A percentile compares a stretch with the other conserved stretches of the same genome.
phyloP scores from a whole-genome alignment of 2,329 filamentous ascomycete genomes.

The Westerdykella ornata region DNA sequence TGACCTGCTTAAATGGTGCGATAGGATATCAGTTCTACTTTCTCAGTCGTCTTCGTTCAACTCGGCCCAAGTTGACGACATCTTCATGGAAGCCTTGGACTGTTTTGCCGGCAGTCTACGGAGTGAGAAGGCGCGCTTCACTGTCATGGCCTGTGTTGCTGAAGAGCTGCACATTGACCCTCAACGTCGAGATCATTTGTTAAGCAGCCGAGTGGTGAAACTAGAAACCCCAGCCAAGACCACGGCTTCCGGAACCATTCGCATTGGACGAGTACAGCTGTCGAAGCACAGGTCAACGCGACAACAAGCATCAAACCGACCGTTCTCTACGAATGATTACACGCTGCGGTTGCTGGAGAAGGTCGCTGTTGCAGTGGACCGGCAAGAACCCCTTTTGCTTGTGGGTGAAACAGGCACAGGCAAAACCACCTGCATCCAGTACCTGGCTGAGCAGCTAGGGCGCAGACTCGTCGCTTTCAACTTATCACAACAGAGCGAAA shows the following conservation, averaged over 20 bases:
- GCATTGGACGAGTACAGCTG: conserved; percentile 41
- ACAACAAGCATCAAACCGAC: conserved; percentile 37
- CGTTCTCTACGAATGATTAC: conserved; percentile 84
- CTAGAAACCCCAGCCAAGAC: conserved; percentile 36
- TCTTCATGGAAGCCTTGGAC: conserved; percentile 90
- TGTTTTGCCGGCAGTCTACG: conserved; percentile 81
- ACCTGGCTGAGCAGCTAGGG: conserved; percentile 75
- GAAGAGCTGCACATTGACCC: conserved; percentile 82
- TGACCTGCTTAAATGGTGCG: conserved; percentile 89
- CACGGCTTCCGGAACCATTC: conserved; percentile 22
- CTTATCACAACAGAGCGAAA: conserved; percentile 94
- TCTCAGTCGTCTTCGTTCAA: conserved; percentile 55
- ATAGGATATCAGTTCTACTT: conserved; percentile 63
- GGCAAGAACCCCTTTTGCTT: conserved; percentile 81
- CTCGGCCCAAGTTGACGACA: conserved; percentile 68
- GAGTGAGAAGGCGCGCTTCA: conserved; percentile 53
- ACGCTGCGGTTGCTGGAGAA: conserved; percentile 82
- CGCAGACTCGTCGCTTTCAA: conserved; percentile 90
- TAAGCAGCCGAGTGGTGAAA: conserved; percentile 66
- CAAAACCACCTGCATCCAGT: conserved; percentile 94
- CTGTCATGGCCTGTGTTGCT: conserved; percentile 64
- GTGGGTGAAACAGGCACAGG: conserved; percentile 99
- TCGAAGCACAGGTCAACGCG: conserved; percentile 39
- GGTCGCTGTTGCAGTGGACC: conserved; percentile 72
- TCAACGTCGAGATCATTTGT: conserved; percentile 70